Percentiles rank a stretch among this genome's conserved stretches.
Evolutionary conservation across 2,329 filamentous ascomycete genomes (phyloP).

Genomic region (Dendrostoma leiphaemia): DNA sequence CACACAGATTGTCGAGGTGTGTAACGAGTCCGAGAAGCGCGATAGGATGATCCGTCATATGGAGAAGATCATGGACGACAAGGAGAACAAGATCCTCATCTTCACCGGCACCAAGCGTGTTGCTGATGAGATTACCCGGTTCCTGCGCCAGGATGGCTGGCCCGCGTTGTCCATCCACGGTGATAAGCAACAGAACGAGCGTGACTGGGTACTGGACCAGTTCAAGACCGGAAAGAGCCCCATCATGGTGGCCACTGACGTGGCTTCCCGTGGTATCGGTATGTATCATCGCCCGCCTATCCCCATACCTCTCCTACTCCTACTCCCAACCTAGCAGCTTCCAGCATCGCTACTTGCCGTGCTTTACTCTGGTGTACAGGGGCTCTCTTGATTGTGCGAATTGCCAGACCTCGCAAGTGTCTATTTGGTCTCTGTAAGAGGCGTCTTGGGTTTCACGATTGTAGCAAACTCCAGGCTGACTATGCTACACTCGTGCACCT

Average conservation of each 20-base stretch:
- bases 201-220: conserved; percentile 98
- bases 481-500: conserved; percentile 73
- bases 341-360: conserved; percentile 63
- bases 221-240: conserved; percentile 99
- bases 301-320: conserved; percentile 31
- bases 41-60: conserved; percentile 96
- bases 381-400: conserved; percentile 85
- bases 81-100: conserved; percentile 90
- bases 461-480: conserved; percentile 48
- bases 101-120: conserved; percentile 95
- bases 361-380: conserved; percentile 92
- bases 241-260: conserved; percentile 99
- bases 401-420: conserved; percentile 77
- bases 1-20: conserved; percentile 95
- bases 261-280: conserved; percentile 99
- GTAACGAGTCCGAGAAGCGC: conserved; percentile 95
- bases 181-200: conserved; percentile 99
- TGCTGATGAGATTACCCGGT: conserved; percentile 95
- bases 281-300: conserved; percentile 70
- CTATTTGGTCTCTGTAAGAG: conserved; percentile 76
- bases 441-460: conserved; percentile 80
- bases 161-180: conserved; percentile 97
- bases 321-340: conserved; percentile 47
- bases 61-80: conserved; percentile 97
- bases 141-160: conserved; percentile 97